Percentiles rank a stretch among this genome's conserved stretches.
Conservation (phyloP, 805 yeast species). For the Maudiozyma bulderi region DNA sequence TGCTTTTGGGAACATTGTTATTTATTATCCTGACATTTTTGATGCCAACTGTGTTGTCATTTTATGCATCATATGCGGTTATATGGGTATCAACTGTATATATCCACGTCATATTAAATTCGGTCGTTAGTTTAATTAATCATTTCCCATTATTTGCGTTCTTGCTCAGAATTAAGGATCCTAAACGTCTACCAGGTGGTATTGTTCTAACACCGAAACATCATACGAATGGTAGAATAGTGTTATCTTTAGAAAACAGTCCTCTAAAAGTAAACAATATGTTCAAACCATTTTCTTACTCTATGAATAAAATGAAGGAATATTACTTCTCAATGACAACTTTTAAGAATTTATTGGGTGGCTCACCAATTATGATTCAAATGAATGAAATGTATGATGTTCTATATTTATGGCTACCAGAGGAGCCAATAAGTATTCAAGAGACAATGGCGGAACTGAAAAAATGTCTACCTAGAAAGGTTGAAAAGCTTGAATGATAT, state of each 20-base stretch:
- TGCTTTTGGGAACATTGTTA: slow-evolving; percentile 77
- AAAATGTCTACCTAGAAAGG: background rate
- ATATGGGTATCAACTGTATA: slow-evolving; percentile 44
- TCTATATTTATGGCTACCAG: slow-evolving; percentile 45
- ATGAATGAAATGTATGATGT: slow-evolving; percentile 41
- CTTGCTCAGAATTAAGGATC: slow-evolving; percentile 69
- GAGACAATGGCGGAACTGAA: slow-evolving; percentile 6
- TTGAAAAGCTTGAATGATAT: too few species aligned
- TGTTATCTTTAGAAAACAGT: slow-evolving; percentile 31
- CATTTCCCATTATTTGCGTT: slow-evolving; percentile 83
- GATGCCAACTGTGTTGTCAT: slow-evolving; percentile 80
- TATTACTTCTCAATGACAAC: slow-evolving; percentile 37
- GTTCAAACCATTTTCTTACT: slow-evolving; percentile 39
- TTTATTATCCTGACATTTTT: slow-evolving; percentile 73
- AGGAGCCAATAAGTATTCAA: slow-evolving; percentile 23
- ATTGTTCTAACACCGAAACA: slow-evolving; percentile 19
- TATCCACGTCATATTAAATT: slow-evolving; percentile 44
- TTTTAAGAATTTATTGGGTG: slow-evolving; percentile 34
- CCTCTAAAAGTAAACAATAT: slow-evolving; percentile 38
- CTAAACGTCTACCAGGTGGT: slow-evolving; percentile 58
- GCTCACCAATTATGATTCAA: slow-evolving; percentile 36
- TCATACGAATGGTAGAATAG: slow-evolving; percentile 7
- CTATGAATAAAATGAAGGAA: slow-evolving; percentile 32
- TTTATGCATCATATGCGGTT: slow-evolving; percentile 63
- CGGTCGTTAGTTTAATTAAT: slow-evolving; percentile 54